Percentiles rank a stretch among this genome's conserved stretches.
Evolutionary conservation across 768 basidiomycete genomes (phyloP).

Genomic region (Auricularia auricula-judae): DNA sequence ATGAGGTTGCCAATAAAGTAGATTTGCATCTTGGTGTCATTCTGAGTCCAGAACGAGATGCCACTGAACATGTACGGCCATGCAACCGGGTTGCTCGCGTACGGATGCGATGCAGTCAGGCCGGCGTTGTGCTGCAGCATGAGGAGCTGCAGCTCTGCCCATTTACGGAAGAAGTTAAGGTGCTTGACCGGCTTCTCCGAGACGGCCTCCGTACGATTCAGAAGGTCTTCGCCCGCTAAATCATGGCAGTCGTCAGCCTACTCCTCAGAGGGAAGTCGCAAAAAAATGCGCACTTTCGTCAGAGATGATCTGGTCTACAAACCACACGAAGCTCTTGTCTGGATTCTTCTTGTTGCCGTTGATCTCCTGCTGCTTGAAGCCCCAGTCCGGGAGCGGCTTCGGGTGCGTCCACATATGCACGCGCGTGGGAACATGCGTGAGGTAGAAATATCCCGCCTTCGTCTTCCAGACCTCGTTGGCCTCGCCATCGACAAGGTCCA

Average conservation of each 20-base stretch:
- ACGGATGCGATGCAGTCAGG: conserved; percentile 93
- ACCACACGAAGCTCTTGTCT: conserved; percentile 83
- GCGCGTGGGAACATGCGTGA: conserved; percentile 79
- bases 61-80: conserved; percentile 97
- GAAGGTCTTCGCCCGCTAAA: conserved; percentile 41
- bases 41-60: conserved; percentile 97
- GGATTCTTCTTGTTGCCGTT: conserved; percentile 90
- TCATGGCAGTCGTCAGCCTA: background rate
- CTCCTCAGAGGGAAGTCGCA: background rate
- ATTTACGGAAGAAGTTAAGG: conserved; percentile 92
- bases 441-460: conserved; percentile 86
- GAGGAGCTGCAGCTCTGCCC: conserved; percentile 80
- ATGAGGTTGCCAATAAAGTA: conserved; percentile 92
- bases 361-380: conserved; percentile 91
- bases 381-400: conserved; percentile 88
- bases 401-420: conserved; percentile 92
- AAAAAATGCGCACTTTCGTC: conserved; percentile 49
- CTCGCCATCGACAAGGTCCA: conserved; percentile 60
- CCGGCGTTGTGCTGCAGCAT: conserved; percentile 99
- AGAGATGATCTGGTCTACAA: conserved; percentile 67
- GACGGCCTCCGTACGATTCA: conserved; percentile 38
- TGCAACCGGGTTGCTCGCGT: conserved; percentile 90
- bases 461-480: conserved; percentile 84
- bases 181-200: conserved; percentile 61
- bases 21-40: conserved; percentile 77